Conservation (phyloP, 1,139 yeast species). For the Magnusiomyces tetraspermus region DNA sequence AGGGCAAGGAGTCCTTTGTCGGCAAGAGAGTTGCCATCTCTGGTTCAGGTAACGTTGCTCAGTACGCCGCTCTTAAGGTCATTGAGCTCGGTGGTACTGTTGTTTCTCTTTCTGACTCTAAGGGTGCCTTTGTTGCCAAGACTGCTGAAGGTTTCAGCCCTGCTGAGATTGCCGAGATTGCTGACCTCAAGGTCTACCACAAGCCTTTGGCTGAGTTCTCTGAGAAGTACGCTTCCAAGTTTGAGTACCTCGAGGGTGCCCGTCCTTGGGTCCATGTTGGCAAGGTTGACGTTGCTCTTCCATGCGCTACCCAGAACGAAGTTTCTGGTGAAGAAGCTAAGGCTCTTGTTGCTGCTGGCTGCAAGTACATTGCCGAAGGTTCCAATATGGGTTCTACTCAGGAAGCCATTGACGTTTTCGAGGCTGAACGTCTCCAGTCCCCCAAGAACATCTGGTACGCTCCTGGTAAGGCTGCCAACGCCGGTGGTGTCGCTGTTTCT, state of each 20-base stretch:
- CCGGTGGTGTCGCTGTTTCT: conserved; percentile 99
- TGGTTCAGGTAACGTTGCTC: conserved; percentile 99
- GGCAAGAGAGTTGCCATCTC: conserved; percentile 95
- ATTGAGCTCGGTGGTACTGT: conserved; percentile 95
- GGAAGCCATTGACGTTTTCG: conserved; percentile 92
- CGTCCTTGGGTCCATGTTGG: conserved; percentile 96
- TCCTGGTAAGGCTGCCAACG: conserved; percentile 98
- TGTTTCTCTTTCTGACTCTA: conserved; percentile 87
- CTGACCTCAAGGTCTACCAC: conserved; percentile 74
- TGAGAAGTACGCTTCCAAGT: conserved; percentile 41
- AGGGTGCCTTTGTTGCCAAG: conserved; percentile 62
- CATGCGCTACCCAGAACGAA: conserved; percentile 98
- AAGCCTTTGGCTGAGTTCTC: conserved; percentile 64
- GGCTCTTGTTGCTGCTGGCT: conserved; percentile 85
- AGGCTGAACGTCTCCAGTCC: conserved; percentile 62
- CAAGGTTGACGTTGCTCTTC: conserved; percentile 89
- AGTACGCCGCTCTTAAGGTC: conserved; percentile 95
- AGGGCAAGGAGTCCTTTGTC: conserved; percentile 77
- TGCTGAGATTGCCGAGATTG: conserved; percentile 69
- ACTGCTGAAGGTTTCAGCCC: conserved; percentile 64
- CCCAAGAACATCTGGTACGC: conserved; percentile 82
- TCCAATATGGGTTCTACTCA: conserved; percentile 98
- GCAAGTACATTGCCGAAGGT: conserved; percentile 94
- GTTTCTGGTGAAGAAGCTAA: conserved; percentile 94
- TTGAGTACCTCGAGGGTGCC: conserved; percentile 78